Evolutionary conservation across 305 asterid species (phyloP), one percentile per base, ranked within the genome.

Genomic region (Lippia alba): DNA sequence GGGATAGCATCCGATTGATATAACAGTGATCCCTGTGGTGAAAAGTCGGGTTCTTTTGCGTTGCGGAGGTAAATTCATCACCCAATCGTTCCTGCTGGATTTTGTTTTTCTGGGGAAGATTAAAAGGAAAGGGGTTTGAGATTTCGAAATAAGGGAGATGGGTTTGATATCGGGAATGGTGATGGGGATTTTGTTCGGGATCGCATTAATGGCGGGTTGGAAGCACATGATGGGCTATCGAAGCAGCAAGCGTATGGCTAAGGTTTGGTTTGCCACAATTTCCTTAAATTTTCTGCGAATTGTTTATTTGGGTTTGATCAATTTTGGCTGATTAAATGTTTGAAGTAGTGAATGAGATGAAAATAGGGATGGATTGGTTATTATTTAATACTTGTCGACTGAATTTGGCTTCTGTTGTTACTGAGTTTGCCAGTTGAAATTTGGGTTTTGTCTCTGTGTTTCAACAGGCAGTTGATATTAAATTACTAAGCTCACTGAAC

Each of bases 161-260:
- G 99, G 99, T 69, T 81, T 91, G 79, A 75, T 94, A 49, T 88
- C 99, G 67, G 97, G 97, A 71, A 81, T 91, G 67, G 54, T 91
- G 85, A 80, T 88, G 96, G 99, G 97, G 73, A 91, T 87, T 76
- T 15, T 89, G 62, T 82, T 82, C 20, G 99, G 99, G 84, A 85
- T 94, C 86, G 89, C 79, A 56, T 70, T 91, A 76, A 90, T 94
- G 97, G 91, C 90, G 36, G 97, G 94, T n/a, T 94, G 96, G 97
- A 87, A 78, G 71, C 74, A 87, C 56, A 90, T 94, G 99, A 94
- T 91, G 91, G 73, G 63, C 45, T 67, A 88, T 54, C 84, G 97
- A 40, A 84, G 94, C 89, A 82, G 76, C 56, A 94, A 88, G 76
- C 99, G 99, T 49, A 61, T 74, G 40, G 93, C 99, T 3, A 94